Evolutionary conservation across 257 asterid genomes (phyloP), one percentile per base, ranked within the genome.

Genomic region (Solanum sparsipilum): DNA sequence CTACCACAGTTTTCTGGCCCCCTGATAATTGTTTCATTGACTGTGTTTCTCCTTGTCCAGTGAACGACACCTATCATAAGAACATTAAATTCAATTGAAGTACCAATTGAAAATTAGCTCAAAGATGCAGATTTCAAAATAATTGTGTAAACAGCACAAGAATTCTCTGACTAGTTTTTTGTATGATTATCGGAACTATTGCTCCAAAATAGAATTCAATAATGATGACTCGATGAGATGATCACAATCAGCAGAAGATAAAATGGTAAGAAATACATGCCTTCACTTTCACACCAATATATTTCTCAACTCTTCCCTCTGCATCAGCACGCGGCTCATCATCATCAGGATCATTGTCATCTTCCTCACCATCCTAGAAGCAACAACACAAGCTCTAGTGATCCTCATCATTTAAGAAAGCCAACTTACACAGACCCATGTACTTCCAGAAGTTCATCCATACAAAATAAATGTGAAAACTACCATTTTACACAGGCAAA

Each of bases 1-100:
- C 99, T 84, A 97, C 99, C 86, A 97, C 99, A 11, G 99, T 97
- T 91, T 97, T 97, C 92, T 97, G 99, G 74, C 99, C 99, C 72
- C 99, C 99, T 32, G 99, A 97, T 87, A 97, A 91, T 86, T 97
- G 99, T 87, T 96, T 97, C 99, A 97, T 97, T 5, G 97, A 97
- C 92, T 96, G 99, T 9, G 99, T 97, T 91, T 96, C 99, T 85
- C 99, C 99, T 93, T 93, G 98, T 89, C 99, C 98, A 63, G 98
- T 97, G 88, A 97, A 97, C 85, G 99, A 97, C 89, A 97, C 99
- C 99, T 97, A 90, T 79, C 73, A 88, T 58, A 83, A 81, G 79
- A 89, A 89, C 70, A 58, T 31, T 27, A 39, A 86, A 76, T 20
- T 15, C 44, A 79, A 58, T 48, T 70, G 0, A 82, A 29, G 83